Conservation (phyloP, 805 yeast genomes). For the Blastobotrys peoriensis region DNA sequence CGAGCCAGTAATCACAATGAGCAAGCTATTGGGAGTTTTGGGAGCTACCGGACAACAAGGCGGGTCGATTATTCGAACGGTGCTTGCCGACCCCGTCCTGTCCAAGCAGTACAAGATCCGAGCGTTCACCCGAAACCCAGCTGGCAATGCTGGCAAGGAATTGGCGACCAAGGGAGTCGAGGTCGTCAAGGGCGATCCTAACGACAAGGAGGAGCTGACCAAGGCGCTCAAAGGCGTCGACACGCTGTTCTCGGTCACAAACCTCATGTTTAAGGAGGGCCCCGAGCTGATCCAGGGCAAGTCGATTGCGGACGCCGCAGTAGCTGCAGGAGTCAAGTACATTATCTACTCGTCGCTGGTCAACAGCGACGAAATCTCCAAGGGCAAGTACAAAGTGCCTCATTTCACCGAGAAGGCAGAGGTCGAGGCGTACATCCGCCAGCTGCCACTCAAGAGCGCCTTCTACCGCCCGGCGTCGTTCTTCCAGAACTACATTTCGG, state of each 20-base stretch:
- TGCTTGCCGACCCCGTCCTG: slow-evolving; percentile 1
- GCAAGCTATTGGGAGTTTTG: slow-evolving; percentile 5
- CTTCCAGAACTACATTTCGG: slow-evolving; percentile 4
- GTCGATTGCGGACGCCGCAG: slow-evolving; percentile 8
- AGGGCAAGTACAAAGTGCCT: slow-evolving; percentile 3
- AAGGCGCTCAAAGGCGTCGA: slow-evolving; percentile 7
- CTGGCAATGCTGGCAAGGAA: slow-evolving; percentile 4
- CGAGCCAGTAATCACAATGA: too few species aligned
- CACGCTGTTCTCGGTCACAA: slow-evolving; percentile 7
- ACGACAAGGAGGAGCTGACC: slow-evolving; percentile 1
- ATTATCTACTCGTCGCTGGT: slow-evolving; percentile 4
- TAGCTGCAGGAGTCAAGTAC: slow-evolving; percentile 6
- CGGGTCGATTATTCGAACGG: slow-evolving; percentile 3
- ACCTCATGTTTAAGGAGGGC: not conserved
- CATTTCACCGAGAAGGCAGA: slow-evolving; percentile 5
- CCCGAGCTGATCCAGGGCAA: slow-evolving; percentile 7
- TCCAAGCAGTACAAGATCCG: slow-evolving; percentile 3
- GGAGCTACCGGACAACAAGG: slow-evolving; percentile 12
- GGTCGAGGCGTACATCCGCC: slow-evolving; percentile 6
- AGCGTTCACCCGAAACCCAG: slow-evolving; percentile 11
- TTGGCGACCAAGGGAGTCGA: slow-evolving; percentile 16
- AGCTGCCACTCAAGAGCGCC: slow-evolving; percentile 7
- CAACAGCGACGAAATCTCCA: not conserved
- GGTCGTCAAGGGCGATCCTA: slow-evolving; percentile 14
- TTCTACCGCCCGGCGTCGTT: slow-evolving; percentile 6